phyloP scores from a whole-genome alignment of 768 basidiomycete species.

The Russula brevipes region DNA sequence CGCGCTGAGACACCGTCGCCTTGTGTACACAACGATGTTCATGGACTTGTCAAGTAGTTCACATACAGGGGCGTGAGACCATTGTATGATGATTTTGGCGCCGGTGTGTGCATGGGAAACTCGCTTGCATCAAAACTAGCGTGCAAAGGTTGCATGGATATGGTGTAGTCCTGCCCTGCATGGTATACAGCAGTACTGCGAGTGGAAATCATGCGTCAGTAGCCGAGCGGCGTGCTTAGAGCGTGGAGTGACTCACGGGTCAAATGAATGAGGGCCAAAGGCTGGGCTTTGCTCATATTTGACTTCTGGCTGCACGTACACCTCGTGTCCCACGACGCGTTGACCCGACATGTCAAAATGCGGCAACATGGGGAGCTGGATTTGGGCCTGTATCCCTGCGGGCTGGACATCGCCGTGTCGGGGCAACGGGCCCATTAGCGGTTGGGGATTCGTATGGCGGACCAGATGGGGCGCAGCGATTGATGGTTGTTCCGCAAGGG shows the following conservation, averaged over 20 bases:
- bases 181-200: slow-evolving; percentile 11
- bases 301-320: slow-evolving; percentile 17
- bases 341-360: slow-evolving; percentile 14
- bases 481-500: slow-evolving; percentile 6
- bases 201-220: not conserved
- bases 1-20: not conserved
- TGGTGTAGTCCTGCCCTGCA: slow-evolving; percentile 18
- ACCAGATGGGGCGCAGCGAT: slow-evolving; percentile 18
- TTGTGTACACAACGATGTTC: not conserved
- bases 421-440: slow-evolving; percentile 1
- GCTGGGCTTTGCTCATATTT: slow-evolving; percentile 15
- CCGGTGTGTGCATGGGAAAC: slow-evolving; percentile 16
- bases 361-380: slow-evolving; percentile 16
- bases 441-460: slow-evolving; percentile 7
- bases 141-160: slow-evolving; percentile 15
- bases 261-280: slow-evolving; percentile 13
- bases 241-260: slow-evolving; percentile 16
- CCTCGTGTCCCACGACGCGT: slow-evolving; percentile 15
- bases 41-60: slow-evolving; percentile 13
- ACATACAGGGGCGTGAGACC: slow-evolving; percentile 9
- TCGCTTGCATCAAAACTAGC: slow-evolving; percentile 9
- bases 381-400: slow-evolving; percentile 2
- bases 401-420: slow-evolving; percentile 6
- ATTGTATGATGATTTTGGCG: slow-evolving; percentile 11
- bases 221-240: not conserved